phyloP scores from a whole-genome alignment of 73 alveolate genomes.

The Symbiodinium pilosum region DNA sequence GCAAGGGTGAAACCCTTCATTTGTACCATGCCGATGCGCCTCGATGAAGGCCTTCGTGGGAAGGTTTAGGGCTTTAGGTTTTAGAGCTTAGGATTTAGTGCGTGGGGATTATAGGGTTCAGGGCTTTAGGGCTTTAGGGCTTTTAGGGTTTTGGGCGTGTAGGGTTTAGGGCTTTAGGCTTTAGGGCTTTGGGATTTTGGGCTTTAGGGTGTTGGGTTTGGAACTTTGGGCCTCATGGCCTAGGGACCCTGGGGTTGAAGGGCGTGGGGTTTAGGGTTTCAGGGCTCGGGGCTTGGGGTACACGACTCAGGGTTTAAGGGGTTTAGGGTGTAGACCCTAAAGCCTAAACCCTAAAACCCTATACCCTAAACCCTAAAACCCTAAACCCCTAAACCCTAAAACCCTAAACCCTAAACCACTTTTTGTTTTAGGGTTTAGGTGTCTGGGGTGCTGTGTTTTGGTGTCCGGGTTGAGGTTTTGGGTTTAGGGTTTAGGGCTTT shows the following conservation, averaged over 20 bases:
- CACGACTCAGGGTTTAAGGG: not conserved
- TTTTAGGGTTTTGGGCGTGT: not conserved
- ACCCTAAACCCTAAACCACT: too few relatives aligned
- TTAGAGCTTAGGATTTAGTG: not conserved
- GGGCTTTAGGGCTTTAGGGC: not conserved
- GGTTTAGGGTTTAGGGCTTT: not conserved
- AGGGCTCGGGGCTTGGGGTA: not conserved
- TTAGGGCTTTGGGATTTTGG: not conserved
- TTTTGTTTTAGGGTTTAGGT: too few relatives aligned
- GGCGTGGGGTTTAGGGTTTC: not conserved
- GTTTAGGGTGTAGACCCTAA: not conserved
- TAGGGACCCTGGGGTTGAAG: not conserved
- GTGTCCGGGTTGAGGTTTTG: not conserved
- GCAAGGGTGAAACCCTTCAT: constrained; percentile 98
- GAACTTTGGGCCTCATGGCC: not conserved
- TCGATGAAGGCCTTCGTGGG: constrained; percentile 98
- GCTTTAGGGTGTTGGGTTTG: not conserved
- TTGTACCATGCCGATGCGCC: constrained; percentile 99
- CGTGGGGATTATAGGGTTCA: not conserved
- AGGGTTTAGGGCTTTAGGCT: not conserved
- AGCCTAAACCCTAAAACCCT: too few relatives aligned
- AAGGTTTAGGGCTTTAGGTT: not conserved
- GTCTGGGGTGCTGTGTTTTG: not conserved
- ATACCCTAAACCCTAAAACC: too few relatives aligned
- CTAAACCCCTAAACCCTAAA: too few relatives aligned